Percentiles rank a stretch among this genome's conserved stretches.
Conservation (phyloP, 163 green algal species). For the Scenedesmus sp. region DNA sequence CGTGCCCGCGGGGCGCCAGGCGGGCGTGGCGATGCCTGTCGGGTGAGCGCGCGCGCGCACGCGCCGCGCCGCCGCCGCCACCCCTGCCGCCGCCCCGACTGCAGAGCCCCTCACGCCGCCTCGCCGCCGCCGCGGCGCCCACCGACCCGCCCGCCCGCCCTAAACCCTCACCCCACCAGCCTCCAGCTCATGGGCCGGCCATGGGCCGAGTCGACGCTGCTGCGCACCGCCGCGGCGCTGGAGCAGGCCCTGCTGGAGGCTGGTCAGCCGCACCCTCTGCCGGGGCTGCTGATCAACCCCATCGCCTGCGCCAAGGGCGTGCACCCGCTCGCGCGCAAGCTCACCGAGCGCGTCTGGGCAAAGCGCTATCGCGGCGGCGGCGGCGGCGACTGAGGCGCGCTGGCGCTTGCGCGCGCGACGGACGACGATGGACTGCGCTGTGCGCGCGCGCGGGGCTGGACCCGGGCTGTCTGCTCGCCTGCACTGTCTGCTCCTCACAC, state of each 20-base stretch:
- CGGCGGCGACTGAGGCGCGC: not conserved
- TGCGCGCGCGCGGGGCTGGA: too few species aligned
- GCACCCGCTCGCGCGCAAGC: slow-evolving; percentile 16
- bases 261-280: slow-evolving; percentile 22
- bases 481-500: too few species aligned
- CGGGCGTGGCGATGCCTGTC: not conserved
- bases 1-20: slow-evolving; percentile 54
- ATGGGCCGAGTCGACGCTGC: slow-evolving; percentile 62
- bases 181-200: slow-evolving; percentile 64
- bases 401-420: too few species aligned
- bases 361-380: not conserved
- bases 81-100: too few species aligned
- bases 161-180: not conserved
- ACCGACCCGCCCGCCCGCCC: too few species aligned
- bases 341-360: slow-evolving; percentile 16
- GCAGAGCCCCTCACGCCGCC: too few species aligned
- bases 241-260: slow-evolving; percentile 49
- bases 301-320: slow-evolving; percentile 3
- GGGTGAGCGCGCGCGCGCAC: not conserved
- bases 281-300: slow-evolving; percentile 22
- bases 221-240: slow-evolving; percentile 52
- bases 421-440: not conserved
- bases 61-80: slow-evolving; percentile 36
- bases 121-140: too few species aligned
- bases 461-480: too few species aligned